Conservation (phyloP, 2,329 filamentous ascomycete genomes). For the Monosporascus sp. region DNA sequence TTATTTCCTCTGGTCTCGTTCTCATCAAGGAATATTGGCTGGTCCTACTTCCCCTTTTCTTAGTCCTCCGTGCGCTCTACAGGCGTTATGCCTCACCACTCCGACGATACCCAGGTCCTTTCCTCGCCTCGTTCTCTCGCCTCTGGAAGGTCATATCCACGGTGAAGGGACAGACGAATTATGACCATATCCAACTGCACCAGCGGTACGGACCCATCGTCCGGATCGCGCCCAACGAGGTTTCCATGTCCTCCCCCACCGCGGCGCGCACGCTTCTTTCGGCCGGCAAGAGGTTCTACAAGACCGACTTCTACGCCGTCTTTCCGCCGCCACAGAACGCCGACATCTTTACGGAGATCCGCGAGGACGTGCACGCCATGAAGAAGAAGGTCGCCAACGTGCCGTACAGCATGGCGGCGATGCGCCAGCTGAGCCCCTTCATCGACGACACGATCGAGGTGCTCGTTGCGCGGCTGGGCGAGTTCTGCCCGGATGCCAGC, state of each 20-base stretch:
- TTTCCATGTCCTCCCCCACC: constrained; percentile 41
- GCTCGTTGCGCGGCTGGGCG: constrained; percentile 37
- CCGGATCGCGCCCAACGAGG: constrained; percentile 44
- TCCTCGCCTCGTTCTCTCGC: constrained; percentile 26
- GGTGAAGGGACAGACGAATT: constrained; percentile 33
- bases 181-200: constrained; percentile 40
- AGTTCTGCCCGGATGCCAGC: constrained; percentile 25
- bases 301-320: constrained; percentile 48
- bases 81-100: constrained; percentile 30
- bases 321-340: constrained; percentile 53
- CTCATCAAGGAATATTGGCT: constrained; percentile 28
- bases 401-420: constrained; percentile 48
- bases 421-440: constrained; percentile 46
- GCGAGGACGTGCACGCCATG: constrained; percentile 48
- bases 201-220: constrained; percentile 42
- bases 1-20: constrained; percentile 25
- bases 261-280: constrained; percentile 40
- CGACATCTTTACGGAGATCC: constrained; percentile 52
- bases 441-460: constrained; percentile 47
- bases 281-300: constrained; percentile 47
- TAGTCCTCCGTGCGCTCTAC: constrained; percentile 24
- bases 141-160: constrained; percentile 39
- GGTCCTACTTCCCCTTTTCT: constrained; percentile 23
- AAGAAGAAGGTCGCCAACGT: constrained; percentile 50
- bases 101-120: constrained; percentile 23